Conservation (phyloP, 1,284 basidiomycete species). For the Sanghuangporus weigelae region DNA sequence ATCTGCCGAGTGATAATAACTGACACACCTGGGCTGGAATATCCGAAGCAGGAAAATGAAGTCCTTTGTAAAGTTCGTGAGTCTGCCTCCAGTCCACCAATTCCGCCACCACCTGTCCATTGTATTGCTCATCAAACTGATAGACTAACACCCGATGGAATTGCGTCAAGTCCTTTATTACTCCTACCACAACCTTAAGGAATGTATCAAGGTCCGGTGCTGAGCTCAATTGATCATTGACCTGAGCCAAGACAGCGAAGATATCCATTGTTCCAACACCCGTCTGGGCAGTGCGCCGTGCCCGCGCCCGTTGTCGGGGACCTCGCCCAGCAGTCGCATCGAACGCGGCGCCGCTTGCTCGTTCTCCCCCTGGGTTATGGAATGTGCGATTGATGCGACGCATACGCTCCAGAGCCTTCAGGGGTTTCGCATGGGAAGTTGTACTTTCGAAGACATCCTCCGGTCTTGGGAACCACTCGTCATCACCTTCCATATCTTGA, state of each 20-base stretch:
- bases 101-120: constrained; percentile 79
- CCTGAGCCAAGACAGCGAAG: constrained; percentile 76
- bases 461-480: constrained; percentile 44
- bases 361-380: constrained; percentile 3
- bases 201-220: constrained; percentile 70
- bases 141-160: constrained; percentile 90
- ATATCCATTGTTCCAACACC: constrained; percentile 74
- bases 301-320: constrained; percentile 23
- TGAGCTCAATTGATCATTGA: constrained; percentile 78
- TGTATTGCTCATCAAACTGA: constrained; percentile 73
- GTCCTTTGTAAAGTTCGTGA: constrained; percentile 72
- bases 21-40: constrained; percentile 48
- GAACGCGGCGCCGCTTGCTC: constrained; percentile 10
- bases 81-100: constrained; percentile 80
- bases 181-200: constrained; percentile 73
- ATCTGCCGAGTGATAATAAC: not conserved
- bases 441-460: constrained; percentile 75
- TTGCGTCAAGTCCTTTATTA: constrained; percentile 79
- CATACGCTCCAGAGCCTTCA: constrained; percentile 70
- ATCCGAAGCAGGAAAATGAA: constrained; percentile 63
- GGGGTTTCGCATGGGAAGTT: constrained; percentile 65
- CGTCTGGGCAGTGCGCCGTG: constrained; percentile 23
- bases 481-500: constrained; percentile 32
- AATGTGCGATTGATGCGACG: constrained; percentile 39
- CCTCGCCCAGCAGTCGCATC: constrained; percentile 16